Base-by-base conservation (phyloP, 2,329 filamentous ascomycete species). In the Davidsoniella virescens region DNA sequence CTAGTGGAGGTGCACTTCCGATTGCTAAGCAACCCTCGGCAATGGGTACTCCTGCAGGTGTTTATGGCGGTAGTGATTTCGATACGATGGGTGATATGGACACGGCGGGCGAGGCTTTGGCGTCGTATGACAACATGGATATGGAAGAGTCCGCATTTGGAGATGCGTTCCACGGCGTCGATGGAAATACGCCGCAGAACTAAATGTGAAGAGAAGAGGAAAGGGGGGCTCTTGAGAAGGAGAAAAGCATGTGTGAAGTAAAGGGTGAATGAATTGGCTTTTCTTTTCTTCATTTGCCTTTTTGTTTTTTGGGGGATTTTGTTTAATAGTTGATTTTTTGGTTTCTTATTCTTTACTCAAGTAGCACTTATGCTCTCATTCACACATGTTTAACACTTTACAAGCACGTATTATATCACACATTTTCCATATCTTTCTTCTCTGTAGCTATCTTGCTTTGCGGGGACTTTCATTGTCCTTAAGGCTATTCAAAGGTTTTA, bases 61-160 rank as follows among this genome's bases (percentile, higher is more conserved):
- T 33, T 7, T 33, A 33, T 33, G 59, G 60, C 10, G 69, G 65
- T 8, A 75, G 65, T 52, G 66, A 80, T 57, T 82, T 82, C 56
- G 72, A 71, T 59, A 75, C 76, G 23, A 67, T 82, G 6, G 78
- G 71, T 14, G 77, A 82, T 55, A 65, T 84, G 41, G 80, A 87
- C 61, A 79, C 80, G 20, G 82, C 81, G 0, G 82, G 80, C 12
- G 81, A 86, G 59, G 82, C 80, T 3, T 65, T 87, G 36, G 78
- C 78, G 2, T 75, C 75, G n/a, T 72, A 75, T 60, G 62, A 80
- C 47, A 71, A 74, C 57, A 73, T 80, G 67, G 82, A 81, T 55
- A 74, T 87, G 68, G 82, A 86, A 44, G 82, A 87, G 59, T 86
- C 81, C 36, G 85, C 84, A 1, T 92, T 92, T 66, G 85, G 84